Evolutionary conservation across 2,329 filamentous ascomycete species (phyloP), one percentile per base, ranked within the genome.

Genomic region (Hymenoscyphus repandus): DNA sequence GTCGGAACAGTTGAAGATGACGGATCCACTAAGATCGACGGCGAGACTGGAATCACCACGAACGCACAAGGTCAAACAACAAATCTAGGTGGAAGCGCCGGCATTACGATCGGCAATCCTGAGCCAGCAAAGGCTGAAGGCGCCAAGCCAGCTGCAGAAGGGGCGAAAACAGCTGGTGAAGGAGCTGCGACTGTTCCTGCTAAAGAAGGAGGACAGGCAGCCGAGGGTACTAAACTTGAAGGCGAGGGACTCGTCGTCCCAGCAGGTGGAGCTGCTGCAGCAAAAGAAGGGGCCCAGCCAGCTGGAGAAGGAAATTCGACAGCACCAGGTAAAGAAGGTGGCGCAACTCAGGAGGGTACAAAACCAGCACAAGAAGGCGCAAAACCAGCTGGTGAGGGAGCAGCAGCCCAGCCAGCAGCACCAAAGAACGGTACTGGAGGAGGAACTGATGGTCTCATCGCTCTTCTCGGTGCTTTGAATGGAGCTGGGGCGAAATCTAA

Each of bases 1-100:
- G 12, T 12, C 11, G 10, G 11, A 40, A 69, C 54, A 74, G 53
- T 55, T 13, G 49, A 55, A 18, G 45, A 43, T 12, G 53, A 52
- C 27, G 53, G 53, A 7, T 44, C 20, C 17, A 47, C 49, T 33
- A 52, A 52, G 11, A 32, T 55, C 43, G 53, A 50, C n/a, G 53
- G 49, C 34, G 53, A 50, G 20, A 49, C 34, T 3, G 53, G 53
- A 2, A 55, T 55, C n/a, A 52, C 53, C 2, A 52, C 43, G 3
- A 7, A 27, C 22, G 20, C 53, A n/a, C 45, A 52, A 33, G 53
- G 49, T 15, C 47, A 45, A 39, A 47, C 42, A 3, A 48, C 51
- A 20, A 49, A 44, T 12, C n/a, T 55, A 31, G 49, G 53, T 11
- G 53, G 53, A 4, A 32, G 4, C 30, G 33, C 30, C 1, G 53